Conservation (phyloP, 192 early-diverging fungal species). For the Podila epigama region DNA sequence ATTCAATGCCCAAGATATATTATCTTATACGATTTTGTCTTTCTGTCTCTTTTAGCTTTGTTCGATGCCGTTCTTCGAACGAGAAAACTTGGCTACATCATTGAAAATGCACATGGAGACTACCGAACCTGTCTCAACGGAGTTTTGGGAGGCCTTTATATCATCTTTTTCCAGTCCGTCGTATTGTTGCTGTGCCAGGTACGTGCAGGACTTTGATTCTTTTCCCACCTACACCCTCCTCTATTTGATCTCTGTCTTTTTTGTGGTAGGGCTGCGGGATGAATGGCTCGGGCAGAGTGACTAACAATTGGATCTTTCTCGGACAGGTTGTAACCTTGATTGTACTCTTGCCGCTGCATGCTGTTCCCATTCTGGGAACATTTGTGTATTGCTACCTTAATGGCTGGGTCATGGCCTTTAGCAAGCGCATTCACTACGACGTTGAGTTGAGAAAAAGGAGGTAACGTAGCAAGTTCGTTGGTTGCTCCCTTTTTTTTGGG, state of each 20-base stretch:
- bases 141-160: slow-evolving; percentile 20
- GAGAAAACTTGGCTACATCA: slow-evolving; percentile 51
- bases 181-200: slow-evolving; percentile 41
- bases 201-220: slow-evolving; percentile 18
- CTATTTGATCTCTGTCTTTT: slow-evolving; percentile 19
- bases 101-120: slow-evolving; percentile 48
- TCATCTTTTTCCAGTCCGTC: slow-evolving; percentile 37
- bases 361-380: slow-evolving; percentile 64
- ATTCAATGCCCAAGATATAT: background rate
- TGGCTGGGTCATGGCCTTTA: slow-evolving; percentile 61
- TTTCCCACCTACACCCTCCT: slow-evolving; percentile 12
- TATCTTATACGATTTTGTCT: background rate
- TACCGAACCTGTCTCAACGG: slow-evolving; percentile 44
- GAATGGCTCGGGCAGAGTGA: no score
- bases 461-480: background rate
- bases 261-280: background rate
- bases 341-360: slow-evolving; percentile 65
- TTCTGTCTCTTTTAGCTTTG: slow-evolving; percentile 24
- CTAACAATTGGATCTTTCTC: background rate
- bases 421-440: slow-evolving; percentile 60
- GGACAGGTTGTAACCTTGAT: slow-evolving; percentile 57
- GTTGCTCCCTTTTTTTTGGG: background rate
- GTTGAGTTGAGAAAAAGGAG: slow-evolving; percentile 54
- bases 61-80: slow-evolving; percentile 63
- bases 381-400: slow-evolving; percentile 62